Evolutionary conservation across 2,329 filamentous ascomycete species (phyloP).

Genomic region (Lecanicillium sp.): DNA sequence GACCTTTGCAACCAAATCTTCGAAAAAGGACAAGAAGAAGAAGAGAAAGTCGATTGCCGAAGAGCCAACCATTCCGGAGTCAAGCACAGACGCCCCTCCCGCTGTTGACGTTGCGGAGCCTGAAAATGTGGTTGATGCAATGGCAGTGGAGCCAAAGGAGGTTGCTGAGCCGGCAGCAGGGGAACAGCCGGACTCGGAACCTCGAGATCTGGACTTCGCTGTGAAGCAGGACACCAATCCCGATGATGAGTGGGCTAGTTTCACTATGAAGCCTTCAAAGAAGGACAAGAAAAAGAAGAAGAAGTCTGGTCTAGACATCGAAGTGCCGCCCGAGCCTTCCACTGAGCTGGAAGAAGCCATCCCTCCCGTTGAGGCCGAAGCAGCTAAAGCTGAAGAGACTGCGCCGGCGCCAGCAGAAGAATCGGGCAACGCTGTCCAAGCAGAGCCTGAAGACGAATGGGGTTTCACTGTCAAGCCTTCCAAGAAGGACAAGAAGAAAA

Average conservation of each 20-base stretch:
- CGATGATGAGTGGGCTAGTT: neutral
- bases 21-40: conserved; percentile 15
- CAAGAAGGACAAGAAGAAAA: conserved; percentile 15
- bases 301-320: conserved; percentile 5
- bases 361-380: conserved; percentile 9
- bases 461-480: conserved; percentile 7
- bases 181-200: neutral
- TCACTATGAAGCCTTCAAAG: conserved; percentile 9
- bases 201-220: too few species aligned
- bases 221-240: neutral
- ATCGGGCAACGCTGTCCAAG: conserved; percentile 1
- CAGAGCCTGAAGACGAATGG: neutral
- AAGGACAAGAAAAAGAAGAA: conserved; percentile 26
- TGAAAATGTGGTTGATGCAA: conserved; percentile 2
- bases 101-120: conserved; percentile 11
- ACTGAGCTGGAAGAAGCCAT: conserved; percentile 21
- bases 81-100: neutral
- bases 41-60: conserved; percentile 7
- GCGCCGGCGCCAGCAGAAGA: conserved; percentile 2
- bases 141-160: neutral
- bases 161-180: conserved; percentile 1
- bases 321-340: conserved; percentile 4
- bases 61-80: too few species aligned
- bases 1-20: conserved; percentile 5
- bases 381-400: conserved; percentile 9